phyloP scores from a whole-genome alignment of 108 stramenopile species.

The Cylindrotheca closterium region DNA sequence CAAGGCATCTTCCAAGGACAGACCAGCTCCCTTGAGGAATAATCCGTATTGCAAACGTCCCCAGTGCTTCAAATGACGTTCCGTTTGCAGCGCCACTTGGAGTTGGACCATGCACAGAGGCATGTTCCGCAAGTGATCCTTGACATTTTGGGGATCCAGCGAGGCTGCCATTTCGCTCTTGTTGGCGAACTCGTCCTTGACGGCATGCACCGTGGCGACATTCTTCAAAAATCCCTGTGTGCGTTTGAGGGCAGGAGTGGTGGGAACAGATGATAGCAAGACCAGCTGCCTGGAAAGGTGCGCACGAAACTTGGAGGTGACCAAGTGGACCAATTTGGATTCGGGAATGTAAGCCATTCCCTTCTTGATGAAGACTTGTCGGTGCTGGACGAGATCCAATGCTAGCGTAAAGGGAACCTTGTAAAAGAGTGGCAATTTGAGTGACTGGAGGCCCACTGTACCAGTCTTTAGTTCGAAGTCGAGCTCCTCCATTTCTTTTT shows the following conservation, averaged over 20 bases:
- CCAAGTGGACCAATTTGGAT: constrained; percentile 71
- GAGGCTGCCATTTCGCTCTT: constrained; percentile 18
- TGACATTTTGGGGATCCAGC: constrained; percentile 72
- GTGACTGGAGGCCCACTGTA: constrained; percentile 10
- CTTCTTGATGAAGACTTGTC: constrained; percentile 79
- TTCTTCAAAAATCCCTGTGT: constrained; percentile 52
- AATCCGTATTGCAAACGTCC: constrained; percentile 96
- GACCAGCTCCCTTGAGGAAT: constrained; percentile 95
- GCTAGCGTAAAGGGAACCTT: constrained; percentile 93
- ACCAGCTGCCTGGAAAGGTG: constrained; percentile 73
- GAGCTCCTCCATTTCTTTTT: constrained; percentile 23
- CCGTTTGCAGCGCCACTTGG: constrained; percentile 74
- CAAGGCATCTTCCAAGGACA: constrained; percentile 91
- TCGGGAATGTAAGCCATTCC: constrained; percentile 93
- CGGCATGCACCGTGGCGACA: constrained; percentile 82
- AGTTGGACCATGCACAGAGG: constrained; percentile 95
- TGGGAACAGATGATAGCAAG: constrained; percentile 34
- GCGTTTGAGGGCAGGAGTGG: constrained; percentile 65
- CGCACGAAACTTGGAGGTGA: constrained; percentile 76
- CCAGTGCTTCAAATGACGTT: constrained; percentile 94
- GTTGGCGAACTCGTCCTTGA: constrained; percentile 34
- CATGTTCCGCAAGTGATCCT: constrained; percentile 71
- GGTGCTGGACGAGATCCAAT: constrained; percentile 70
- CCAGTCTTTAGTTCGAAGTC: constrained; percentile 17
- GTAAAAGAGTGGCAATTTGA: constrained; percentile 46